Evolutionary conservation across 2,329 filamentous ascomycete species (phyloP).

Genomic region (Pseudogymnoascus pannorum): DNA sequence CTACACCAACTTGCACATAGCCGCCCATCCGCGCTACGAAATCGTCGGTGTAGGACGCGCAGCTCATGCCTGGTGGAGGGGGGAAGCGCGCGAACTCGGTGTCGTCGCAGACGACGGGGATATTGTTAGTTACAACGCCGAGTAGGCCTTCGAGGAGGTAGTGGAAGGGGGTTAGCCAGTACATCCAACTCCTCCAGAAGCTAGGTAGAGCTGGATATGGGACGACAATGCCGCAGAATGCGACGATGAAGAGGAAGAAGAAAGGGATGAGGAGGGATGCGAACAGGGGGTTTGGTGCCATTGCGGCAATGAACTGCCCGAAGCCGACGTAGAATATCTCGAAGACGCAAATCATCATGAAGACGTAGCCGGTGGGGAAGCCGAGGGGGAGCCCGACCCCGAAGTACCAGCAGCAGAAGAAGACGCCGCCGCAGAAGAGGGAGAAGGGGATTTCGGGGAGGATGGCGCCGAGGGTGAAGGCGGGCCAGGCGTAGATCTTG

Average conservation of each 20-base stretch:
- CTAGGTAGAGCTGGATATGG: slow-evolving; percentile 48
- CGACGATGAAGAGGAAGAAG: slow-evolving; percentile 63
- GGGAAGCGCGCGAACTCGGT: slow-evolving; percentile 54
- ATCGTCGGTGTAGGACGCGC: slow-evolving; percentile 48
- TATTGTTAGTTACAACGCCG: slow-evolving; percentile 44
- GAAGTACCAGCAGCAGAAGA: slow-evolving; percentile 58
- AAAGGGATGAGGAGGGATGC: slow-evolving; percentile 60
- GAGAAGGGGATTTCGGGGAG: slow-evolving; percentile 65
- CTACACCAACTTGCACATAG: slow-evolving; percentile 48
- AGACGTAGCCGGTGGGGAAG: slow-evolving; percentile 53
- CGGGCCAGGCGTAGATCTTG: slow-evolving; percentile 71
- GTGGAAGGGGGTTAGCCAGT: slow-evolving; percentile 59
- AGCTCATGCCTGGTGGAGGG: slow-evolving; percentile 51
- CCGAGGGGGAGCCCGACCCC: slow-evolving; percentile 44
- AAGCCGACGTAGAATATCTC: slow-evolving; percentile 59
- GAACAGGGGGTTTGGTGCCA: slow-evolving; percentile 58
- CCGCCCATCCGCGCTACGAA: slow-evolving; percentile 50
- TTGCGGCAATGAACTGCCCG: slow-evolving; percentile 59
- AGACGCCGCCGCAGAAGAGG: slow-evolving; percentile 56
- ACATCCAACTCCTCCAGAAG: slow-evolving; percentile 63
- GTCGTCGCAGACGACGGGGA: slow-evolving; percentile 47
- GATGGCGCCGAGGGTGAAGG: slow-evolving; percentile 59
- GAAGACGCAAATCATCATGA: slow-evolving; percentile 51
- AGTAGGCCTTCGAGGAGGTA: slow-evolving; percentile 60
- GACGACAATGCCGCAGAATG: slow-evolving; percentile 65